Evolutionary conservation across 176 grass and related monocot species (phyloP).

Genomic region (Oryza australiensis): DNA sequence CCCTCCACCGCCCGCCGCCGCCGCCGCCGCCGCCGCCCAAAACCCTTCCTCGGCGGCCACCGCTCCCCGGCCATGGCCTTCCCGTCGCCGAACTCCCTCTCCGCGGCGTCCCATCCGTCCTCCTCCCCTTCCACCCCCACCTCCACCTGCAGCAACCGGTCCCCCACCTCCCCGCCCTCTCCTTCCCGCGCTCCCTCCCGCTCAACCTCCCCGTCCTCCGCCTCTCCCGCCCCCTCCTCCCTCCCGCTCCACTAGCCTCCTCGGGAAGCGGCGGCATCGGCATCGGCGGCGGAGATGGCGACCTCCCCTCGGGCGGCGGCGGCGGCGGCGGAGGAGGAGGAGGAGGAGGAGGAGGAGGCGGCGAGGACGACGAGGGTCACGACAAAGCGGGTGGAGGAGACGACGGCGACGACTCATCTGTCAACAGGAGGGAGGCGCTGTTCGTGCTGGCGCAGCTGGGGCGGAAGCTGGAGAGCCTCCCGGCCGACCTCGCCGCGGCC

Average conservation of each 20-base stretch:
- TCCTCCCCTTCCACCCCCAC: constrained; percentile 23
- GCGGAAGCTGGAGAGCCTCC: constrained; percentile 77
- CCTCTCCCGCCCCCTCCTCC: constrained; percentile 30
- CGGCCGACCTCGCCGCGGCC: constrained; percentile 73
- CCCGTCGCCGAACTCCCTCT: constrained; percentile 31
- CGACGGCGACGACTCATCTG: constrained; percentile 29
- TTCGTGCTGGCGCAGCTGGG: constrained; percentile 79
- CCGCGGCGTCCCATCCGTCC: neutral
- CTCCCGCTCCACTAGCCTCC: constrained; percentile 40
- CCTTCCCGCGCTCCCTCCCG: constrained; percentile 29
- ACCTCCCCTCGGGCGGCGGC: neutral
- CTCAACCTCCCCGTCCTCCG: constrained; percentile 35
- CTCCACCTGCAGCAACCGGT: constrained; percentile 26
- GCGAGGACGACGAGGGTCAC: neutral
- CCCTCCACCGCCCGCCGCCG: neutral
- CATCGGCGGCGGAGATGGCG: constrained; percentile 16
- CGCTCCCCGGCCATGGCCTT: constrained; percentile 41
- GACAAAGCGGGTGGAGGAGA: neutral
- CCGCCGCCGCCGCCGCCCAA: neutral
- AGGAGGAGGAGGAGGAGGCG: neutral
- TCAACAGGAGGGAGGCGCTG: constrained; percentile 60
- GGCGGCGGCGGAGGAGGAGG: neutral
- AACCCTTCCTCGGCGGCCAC: neutral
- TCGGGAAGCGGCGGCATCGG: constrained; percentile 21
- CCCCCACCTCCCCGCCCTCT: constrained; percentile 13